These are phyloP conservation scores for Peronospora destructor DNA, from an alignment of 352 stramenopile genomes.

Conservation along the genomic window DNA sequence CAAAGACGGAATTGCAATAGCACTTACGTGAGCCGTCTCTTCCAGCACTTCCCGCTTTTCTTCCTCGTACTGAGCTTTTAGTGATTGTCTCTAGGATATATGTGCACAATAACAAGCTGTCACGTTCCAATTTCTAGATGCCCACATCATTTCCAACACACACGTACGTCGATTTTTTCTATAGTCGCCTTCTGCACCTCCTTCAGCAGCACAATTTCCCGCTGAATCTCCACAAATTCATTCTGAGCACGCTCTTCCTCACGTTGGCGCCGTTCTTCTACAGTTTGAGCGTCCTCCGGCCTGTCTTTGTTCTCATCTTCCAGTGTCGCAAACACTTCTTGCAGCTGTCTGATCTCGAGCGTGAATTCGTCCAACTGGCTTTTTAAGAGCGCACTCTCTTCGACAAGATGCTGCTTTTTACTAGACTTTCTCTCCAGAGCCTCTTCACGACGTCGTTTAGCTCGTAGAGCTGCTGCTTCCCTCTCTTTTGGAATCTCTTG, in stretches of 20 bases:
- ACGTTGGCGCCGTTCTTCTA: slow-evolving; percentile 24
- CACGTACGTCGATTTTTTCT: slow-evolving; percentile 40
- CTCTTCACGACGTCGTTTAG: slow-evolving; percentile 35
- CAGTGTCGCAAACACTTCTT: slow-evolving; percentile 43
- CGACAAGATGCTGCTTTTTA: slow-evolving; percentile 28
- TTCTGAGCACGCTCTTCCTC: slow-evolving; percentile 37
- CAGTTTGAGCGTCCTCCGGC: slow-evolving; percentile 23
- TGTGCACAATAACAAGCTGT: not conserved
- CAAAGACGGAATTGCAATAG: not conserved
- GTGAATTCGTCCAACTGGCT: slow-evolving; percentile 39
- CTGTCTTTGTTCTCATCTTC: slow-evolving; percentile 28
- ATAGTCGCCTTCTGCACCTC: slow-evolving; percentile 42
- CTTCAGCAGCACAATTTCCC: slow-evolving; percentile 57
- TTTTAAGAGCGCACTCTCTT: slow-evolving; percentile 33
- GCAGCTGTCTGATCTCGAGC: slow-evolving; percentile 40
- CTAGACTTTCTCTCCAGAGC: slow-evolving; percentile 19
- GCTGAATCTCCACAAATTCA: slow-evolving; percentile 47
- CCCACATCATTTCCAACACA: not conserved
- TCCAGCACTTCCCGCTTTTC: slow-evolving; percentile 54
- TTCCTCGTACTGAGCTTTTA: slow-evolving; percentile 62
- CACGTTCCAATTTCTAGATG: not conserved
- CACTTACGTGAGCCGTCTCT: slow-evolving; percentile 48
- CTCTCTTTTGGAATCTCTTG: slow-evolving; percentile 46
- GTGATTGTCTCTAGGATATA: slow-evolving; percentile 36
- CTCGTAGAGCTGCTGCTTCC: slow-evolving; percentile 15